Base-by-base conservation (phyloP, 352 stramenopile species). In the Pythium coloratum region DNA sequence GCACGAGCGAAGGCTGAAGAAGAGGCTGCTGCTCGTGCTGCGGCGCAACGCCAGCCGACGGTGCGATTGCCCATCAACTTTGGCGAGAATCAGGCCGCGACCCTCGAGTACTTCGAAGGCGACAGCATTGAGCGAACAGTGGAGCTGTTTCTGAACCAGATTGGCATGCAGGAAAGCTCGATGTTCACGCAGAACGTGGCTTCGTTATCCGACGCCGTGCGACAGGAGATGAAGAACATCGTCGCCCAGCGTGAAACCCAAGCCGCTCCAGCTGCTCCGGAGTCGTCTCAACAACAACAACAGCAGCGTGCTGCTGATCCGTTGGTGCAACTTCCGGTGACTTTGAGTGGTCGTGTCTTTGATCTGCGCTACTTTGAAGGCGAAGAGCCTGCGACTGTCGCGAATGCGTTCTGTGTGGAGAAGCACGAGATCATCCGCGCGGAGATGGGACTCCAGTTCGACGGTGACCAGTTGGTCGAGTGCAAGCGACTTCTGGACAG, bases 361-460 rank as follows among this genome's bases (percentile, higher is more conserved):
- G 67, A 82, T n/a, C 73, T 94, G 38, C 68, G 88, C 24, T 94
- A 87, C 75, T 89, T 81, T 53, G 72, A 78, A 50, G 77, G 80
- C 6, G 77, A 94, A 44, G 78, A 92, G 54, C 79, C 78, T 0
- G 72, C 69, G 16, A 72, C 72, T 61, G 82, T 78, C 20, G 82
- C 84, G 26, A 90, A 89, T 42, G 75, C 69, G 14, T 92, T 94
- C 58, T 94, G 86, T 55, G 74, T 86, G 26, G 81, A 90, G 67
- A 90, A 90, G 69, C 70, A 89, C 59, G 77, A 90, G 65, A 66
- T 78, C 7, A 62, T 92, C 33, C 78, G 77, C 24, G 66, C 68
- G 3, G 77, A 90, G 63, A 30, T 87, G 24, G 82, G 78, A 12
- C 38, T 82, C 3, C 70, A 82, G 9, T 89, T 94, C 55, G 73